Evolutionary conservation across 1,139 yeast species (phyloP).

Genomic region (Chernovozyma aurita): DNA sequence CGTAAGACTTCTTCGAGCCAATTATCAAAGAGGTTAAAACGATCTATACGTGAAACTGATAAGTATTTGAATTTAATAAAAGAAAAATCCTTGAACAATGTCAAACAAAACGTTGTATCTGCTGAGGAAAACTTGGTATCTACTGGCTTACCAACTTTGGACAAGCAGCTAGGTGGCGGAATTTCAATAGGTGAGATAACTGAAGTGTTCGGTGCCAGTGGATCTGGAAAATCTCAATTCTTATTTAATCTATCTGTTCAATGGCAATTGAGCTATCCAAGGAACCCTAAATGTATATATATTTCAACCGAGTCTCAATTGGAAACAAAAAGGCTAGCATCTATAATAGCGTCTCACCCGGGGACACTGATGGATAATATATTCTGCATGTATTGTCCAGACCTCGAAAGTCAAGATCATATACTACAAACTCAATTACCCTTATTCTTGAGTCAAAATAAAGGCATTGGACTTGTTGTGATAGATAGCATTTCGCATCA

Average conservation of each 20-base stretch:
- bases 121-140: slow-evolving; percentile 25
- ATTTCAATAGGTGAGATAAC: slow-evolving; percentile 62
- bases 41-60: slow-evolving; percentile 45
- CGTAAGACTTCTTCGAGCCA: slow-evolving; percentile 10
- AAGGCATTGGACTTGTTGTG: slow-evolving; percentile 49
- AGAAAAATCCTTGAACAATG: slow-evolving; percentile 11
- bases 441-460: slow-evolving; percentile 37
- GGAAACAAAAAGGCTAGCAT: slow-evolving; percentile 56
- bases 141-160: slow-evolving; percentile 60
- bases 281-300: slow-evolving; percentile 44
- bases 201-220: slow-evolving; percentile 81
- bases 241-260: slow-evolving; percentile 59
- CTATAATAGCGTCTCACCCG: slow-evolving; percentile 18
- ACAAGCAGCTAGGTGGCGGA: slow-evolving; percentile 62
- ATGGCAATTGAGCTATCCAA: slow-evolving; percentile 39
- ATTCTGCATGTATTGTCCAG: slow-evolving; percentile 60
- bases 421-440: slow-evolving; percentile 72
- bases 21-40: slow-evolving; percentile 40
- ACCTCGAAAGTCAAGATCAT: slow-evolving; percentile 71
- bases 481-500: slow-evolving; percentile 89
- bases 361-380: slow-evolving; percentile 44
- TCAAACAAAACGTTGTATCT: not conserved
- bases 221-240: slow-evolving; percentile 81
- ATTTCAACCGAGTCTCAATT: slow-evolving; percentile 74
- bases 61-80: slow-evolving; percentile 31